A percentile compares a stretch with the other conserved stretches of the same genome.
These are phyloP conservation scores for Neoscytalidium dimidiatum DNA, from an alignment of 2,329 filamentous ascomycete genomes.

Conservation along the genomic window DNA sequence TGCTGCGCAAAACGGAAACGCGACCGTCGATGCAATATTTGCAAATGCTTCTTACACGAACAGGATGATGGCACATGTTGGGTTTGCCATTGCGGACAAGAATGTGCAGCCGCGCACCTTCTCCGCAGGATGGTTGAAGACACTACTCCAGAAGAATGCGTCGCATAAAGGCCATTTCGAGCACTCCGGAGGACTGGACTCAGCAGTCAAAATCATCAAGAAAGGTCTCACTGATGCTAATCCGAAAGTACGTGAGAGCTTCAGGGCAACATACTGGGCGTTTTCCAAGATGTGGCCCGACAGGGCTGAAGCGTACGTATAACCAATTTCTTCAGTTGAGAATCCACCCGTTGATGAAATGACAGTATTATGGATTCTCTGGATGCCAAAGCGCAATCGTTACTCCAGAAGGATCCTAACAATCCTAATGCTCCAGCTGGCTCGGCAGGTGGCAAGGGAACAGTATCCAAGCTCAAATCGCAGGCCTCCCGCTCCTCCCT, in stretches of 20 bases:
- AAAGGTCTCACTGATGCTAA: conserved; percentile 89
- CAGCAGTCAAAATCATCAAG: conserved; percentile 84
- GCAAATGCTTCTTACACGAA: conserved; percentile 76
- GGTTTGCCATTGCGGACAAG: conserved; percentile 83
- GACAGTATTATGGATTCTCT: conserved; percentile 74
- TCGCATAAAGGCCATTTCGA: conserved; percentile 82
- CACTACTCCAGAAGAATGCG: conserved; percentile 73
- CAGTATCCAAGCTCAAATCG: conserved; percentile 4
- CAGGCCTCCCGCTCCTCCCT: conserved; percentile 56
- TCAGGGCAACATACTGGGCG: conserved; percentile 82
- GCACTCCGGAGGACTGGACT: conserved; percentile 77
- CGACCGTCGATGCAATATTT: conserved; percentile 78
- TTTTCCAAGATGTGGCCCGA: conserved; percentile 78
- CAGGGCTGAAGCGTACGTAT: conserved; percentile 69
- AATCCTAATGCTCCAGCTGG: conserved; percentile 66
- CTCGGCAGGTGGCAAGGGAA: neutral
- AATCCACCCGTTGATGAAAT: neutral
- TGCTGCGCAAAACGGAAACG: conserved; percentile 78
- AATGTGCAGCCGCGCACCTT: conserved; percentile 84
- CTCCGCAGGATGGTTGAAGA: conserved; percentile 80
- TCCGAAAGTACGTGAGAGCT: conserved; percentile 83
- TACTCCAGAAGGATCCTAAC: conserved; percentile 78
- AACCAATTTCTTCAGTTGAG: neutral
- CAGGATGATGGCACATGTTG: conserved; percentile 84
- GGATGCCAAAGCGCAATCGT: conserved; percentile 74